Base-by-base conservation (phyloP, 148 eudicot genomes). In the Polygonum maritimum region DNA sequence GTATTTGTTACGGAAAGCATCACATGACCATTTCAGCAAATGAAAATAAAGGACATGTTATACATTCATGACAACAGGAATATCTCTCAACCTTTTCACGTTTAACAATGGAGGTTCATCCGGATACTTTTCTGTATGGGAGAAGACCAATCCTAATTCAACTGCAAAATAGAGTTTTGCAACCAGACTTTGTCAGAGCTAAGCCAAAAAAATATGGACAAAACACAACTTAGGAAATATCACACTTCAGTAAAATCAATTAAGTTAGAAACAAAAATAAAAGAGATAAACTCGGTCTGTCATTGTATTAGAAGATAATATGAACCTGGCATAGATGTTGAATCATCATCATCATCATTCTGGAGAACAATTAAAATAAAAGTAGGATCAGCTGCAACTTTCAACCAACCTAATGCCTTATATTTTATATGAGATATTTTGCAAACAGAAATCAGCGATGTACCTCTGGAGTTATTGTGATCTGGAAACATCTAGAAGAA, bases 51-150 rank as follows among this genome's bases (percentile, higher is more conserved):
- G 9, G 13, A 65, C n/a, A 14, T 35, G 14, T 15, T 35, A 67
- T 67, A 67, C 10, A 67, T 35, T 67, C 71, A 67, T 2, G 71
- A 15, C 45, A 7, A 67, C 44, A 67, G 36, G 45, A 33, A 36
- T 67, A 19, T 36, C 21, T 15, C 45, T 84, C 73, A 75, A 95
- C 99, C 97, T 92, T 84, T 74, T 86, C 57, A 95, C 89, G 82
- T 85, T 87, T 82, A 95, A 79, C 83, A 95, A 84, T 13, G 99
- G 99, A 51, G 94, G 94, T 80, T 95, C 99, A 81, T 95, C 99
- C 2, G 99, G 99, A 85, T 95, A 95, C 8, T 86, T 95, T 79
- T 90, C 96, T 12, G 99, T 92, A 83, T 95, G 99, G 0, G 97
- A 83, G 87, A 95, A 95, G 77, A 92, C 89, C 81, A 95, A 89